Conservation (phyloP, 2,329 filamentous ascomycete species). For the Pseudogymnoascus sp. region DNA sequence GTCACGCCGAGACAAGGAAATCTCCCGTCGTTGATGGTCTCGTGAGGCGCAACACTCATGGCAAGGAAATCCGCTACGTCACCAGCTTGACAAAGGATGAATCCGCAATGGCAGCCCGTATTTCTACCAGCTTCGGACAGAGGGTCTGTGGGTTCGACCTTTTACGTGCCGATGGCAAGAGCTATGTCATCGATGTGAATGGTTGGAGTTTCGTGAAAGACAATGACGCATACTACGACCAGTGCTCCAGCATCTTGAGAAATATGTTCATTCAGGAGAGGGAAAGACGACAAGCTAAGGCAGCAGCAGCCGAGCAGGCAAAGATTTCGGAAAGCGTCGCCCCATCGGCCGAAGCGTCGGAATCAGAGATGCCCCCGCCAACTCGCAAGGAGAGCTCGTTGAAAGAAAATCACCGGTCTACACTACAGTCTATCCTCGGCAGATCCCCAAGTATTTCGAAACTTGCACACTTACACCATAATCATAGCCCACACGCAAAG, state of each 20-base stretch:
- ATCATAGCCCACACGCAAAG: not conserved
- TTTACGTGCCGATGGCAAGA: constrained; percentile 76
- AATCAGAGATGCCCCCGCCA: constrained; percentile 11
- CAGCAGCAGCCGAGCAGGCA: constrained; percentile 25
- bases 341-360: constrained; percentile 14
- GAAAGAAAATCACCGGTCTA: constrained; percentile 37
- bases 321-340: constrained; percentile 21
- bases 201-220: constrained; percentile 99
- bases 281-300: constrained; percentile 39
- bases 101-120: constrained; percentile 76
- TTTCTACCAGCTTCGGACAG: constrained; percentile 87
- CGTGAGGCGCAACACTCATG: constrained; percentile 90
- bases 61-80: constrained; percentile 93
- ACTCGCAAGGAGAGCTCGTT: constrained; percentile 20
- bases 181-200: constrained; percentile 97
- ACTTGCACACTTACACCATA: constrained; percentile 35
- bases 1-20: constrained; percentile 94
- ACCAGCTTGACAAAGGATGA: constrained; percentile 76
- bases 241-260: constrained; percentile 74
- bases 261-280: constrained; percentile 83
- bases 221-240: constrained; percentile 96
- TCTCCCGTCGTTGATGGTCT: constrained; percentile 95
- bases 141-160: constrained; percentile 94
- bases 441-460: constrained; percentile 56
- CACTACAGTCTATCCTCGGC: constrained; percentile 47